Base-by-base conservation (phyloP, 345 rosid species). In the Durio zibethinus region DNA sequence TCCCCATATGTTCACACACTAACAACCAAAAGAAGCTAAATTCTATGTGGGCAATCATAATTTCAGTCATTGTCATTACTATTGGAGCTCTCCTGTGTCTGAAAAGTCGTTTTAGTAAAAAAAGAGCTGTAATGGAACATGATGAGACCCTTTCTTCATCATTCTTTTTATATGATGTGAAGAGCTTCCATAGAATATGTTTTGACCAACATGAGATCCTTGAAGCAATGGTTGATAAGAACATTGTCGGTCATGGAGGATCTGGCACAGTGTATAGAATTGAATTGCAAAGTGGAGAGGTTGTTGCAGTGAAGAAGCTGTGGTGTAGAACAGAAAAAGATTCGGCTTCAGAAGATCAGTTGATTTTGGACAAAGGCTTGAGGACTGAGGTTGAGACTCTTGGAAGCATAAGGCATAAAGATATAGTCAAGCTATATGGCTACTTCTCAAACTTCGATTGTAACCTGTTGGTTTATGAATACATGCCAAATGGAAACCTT, bases 331-430 rank as follows among this genome's bases (percentile, higher is more conserved):
- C 80, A 36, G 79, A 77, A 60, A 93, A 92, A 82, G 92, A 87
- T 38, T 85, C 83, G 9, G 82, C 85, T 64, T 40, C 90, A 14
- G 90, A 85, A 63, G 93, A 90, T 81, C 86, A 80, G 33, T 12
- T 85, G 73, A 68, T 80, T 67, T 53, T 85, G 71, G 87, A 90
- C 84, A 89, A 85, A 81, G 92, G 77, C 45, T 61, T 95, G 86
- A 93, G 89, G 86, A 89, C 92, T 1, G 98, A 93, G 84, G 98
- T 95, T n/a, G 92, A 92, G 79, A 95, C 97, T 12, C 87, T 93
- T 0, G 99, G 98, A 56, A 89, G 80, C 74, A 88, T 93, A 40
- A 85, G 98, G 80, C 99, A 95, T 80, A 95, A 91, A 72, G 93
- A 91, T 88, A 95, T 95, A 29, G 92, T 95, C 79, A 95, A 95